A percentile compares a stretch with the other conserved stretches of the same genome.
phyloP scores from a whole-genome alignment of 2,329 filamentous ascomycete species.

The Lachnellula willkommii region DNA sequence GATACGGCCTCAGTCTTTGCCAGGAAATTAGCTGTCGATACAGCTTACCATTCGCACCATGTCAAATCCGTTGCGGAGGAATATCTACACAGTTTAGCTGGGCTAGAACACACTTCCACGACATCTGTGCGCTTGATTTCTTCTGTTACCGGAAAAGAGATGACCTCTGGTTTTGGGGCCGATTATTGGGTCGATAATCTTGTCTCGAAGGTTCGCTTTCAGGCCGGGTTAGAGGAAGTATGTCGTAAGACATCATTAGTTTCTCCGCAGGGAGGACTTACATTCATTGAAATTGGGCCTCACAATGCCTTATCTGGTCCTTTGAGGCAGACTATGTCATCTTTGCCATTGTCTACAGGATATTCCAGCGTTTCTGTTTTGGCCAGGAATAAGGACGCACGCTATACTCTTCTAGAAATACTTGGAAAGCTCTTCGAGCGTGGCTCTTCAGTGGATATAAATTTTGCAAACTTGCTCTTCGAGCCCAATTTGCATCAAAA shows the following conservation, averaged over 20 bases:
- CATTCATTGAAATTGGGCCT: constrained; percentile 16
- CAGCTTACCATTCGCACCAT: constrained; percentile 37
- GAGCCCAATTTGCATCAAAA: too few species aligned
- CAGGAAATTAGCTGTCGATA: constrained; percentile 32
- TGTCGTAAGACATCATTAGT: too few species aligned
- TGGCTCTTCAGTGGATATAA: too few species aligned
- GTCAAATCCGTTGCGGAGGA: constrained; percentile 18
- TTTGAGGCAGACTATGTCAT: constrained; percentile 7
- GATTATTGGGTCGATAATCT: not conserved
- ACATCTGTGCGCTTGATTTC: not conserved
- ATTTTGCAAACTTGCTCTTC: too few species aligned
- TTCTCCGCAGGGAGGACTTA: not conserved
- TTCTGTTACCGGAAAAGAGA: not conserved
- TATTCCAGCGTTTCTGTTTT: constrained; percentile 17
- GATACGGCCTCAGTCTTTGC: constrained; percentile 26
- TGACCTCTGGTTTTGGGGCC: not conserved
- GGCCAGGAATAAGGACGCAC: constrained; percentile 5
- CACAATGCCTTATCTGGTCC: constrained; percentile 12
- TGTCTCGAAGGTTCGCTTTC: not conserved
- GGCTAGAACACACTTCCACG: not conserved
- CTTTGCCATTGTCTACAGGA: constrained; percentile 1
- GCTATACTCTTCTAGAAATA: constrained; percentile 13
- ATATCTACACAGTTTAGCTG: not conserved
- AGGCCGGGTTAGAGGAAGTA: not conserved
- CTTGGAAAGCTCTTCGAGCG: too few species aligned